Evolutionary conservation across 2,329 filamentous ascomycete species (phyloP).

Genomic region (Cercospora beticola): DNA sequence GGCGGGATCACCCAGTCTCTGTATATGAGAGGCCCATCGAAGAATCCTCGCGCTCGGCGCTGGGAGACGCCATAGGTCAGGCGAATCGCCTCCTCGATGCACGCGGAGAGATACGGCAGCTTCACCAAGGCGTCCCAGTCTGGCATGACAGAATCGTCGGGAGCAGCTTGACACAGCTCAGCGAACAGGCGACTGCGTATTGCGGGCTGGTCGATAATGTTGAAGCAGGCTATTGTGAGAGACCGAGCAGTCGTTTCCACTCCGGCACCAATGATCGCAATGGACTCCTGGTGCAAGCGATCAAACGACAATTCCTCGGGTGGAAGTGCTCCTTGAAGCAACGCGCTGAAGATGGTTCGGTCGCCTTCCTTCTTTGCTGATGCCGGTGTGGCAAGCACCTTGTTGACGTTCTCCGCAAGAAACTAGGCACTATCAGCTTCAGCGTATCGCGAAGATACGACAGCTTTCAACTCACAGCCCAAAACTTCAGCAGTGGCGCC

Average conservation of each 20-base stretch:
- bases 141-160: conserved; percentile 13
- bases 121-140: conserved; percentile 17
- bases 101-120: conserved; percentile 22
- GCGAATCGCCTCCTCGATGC: conserved; percentile 22
- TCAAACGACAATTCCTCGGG: conserved; percentile 39
- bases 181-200: conserved; percentile 39
- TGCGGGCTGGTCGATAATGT: conserved; percentile 41
- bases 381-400: background rate
- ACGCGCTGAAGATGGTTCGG: conserved; percentile 15
- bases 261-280: conserved; percentile 49
- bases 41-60: conserved; percentile 17
- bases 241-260: conserved; percentile 47
- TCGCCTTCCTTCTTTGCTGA: conserved; percentile 4
- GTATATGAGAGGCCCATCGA: conserved; percentile 17
- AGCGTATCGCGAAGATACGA: background rate
- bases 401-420: background rate
- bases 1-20: conserved; percentile 21
- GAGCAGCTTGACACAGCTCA: conserved; percentile 38
- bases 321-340: conserved; percentile 12
- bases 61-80: conserved; percentile 25
- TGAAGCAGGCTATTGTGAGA: conserved; percentile 44
- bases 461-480: background rate
- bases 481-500: conserved; percentile 7
- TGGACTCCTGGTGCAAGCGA: conserved; percentile 44
- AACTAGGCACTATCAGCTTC: conserved; percentile 1